phyloP scores from a whole-genome alignment of 805 yeast genomes.

The Blastobotrys parvus region DNA sequence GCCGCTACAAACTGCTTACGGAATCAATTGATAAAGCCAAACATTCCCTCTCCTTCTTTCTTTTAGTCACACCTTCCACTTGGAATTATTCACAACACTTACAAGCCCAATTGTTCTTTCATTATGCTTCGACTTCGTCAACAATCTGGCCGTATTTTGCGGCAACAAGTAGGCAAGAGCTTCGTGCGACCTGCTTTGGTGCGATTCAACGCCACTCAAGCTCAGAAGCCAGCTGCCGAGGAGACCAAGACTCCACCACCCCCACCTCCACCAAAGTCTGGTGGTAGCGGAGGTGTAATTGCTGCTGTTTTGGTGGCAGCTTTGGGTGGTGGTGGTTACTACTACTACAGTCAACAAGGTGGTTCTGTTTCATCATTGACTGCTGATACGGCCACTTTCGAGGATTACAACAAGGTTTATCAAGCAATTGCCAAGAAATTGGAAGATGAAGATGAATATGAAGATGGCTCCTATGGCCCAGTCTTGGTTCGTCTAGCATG shows the following conservation, averaged over 20 bases:
- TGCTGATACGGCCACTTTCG: conserved; percentile 25
- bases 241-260: conserved; percentile 10
- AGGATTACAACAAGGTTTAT: conserved; percentile 67
- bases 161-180: too few species aligned
- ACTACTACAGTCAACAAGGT: conserved; percentile 24
- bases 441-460: conserved; percentile 36
- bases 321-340: conserved; percentile 25
- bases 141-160: too few species aligned
- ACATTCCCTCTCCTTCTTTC: too few species aligned
- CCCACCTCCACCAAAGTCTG: conserved; percentile 4
- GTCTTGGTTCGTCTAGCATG: conserved; percentile 66
- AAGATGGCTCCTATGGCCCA: conserved; percentile 67
- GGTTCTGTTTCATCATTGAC: conserved; percentile 28
- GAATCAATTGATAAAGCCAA: too few species aligned
- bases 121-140: too few species aligned
- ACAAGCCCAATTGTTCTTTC: too few species aligned
- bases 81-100: too few species aligned
- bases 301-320: conserved; percentile 17
- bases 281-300: conserved; percentile 4
- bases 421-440: conserved; percentile 66
- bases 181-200: too few species aligned
- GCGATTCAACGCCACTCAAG: conserved; percentile 7
- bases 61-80: too few species aligned
- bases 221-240: background rate
- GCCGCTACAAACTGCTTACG: too few species aligned